Base-by-base conservation (phyloP, 495 filamentous ascomycete genomes). In the Xylaria intraflava region DNA sequence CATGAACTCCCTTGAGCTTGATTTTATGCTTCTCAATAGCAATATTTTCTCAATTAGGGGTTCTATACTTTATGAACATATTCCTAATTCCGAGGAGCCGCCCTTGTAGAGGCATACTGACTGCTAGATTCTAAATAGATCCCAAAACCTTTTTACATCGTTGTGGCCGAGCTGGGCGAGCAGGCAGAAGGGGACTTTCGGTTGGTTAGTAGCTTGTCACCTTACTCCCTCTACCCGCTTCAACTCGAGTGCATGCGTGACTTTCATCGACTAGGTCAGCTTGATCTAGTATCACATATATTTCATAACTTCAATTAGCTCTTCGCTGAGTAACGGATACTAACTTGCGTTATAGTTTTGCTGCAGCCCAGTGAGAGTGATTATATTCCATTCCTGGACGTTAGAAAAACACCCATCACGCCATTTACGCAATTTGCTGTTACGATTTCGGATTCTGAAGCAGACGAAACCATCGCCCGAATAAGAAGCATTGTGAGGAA, bases 141-240 rank as follows among this genome's bases (percentile, higher is more conserved):
- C 89, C 93, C 0, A 96, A 96, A 68, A 88, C 85, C 33, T 97
- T 96, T 68, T 84, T 98, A 49, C 93, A 98, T 70, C 84, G 93
- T 51, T 94, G 89, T 61, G 93, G 93, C 3, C 89, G 93, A 50
- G 90, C 94, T 1, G 93, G 91, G 0, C 82, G 93, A 36, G 93
- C 93, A 4, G 93, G 93, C 0, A 85, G 93, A 16, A 78, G 79
- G 46, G 93, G 93, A 1, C 75, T 95, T 12, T 90, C 90, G 46
- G 79, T 97, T 7, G 52, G 52, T 55, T 12, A 55, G 52, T 36
- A 23, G 6, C 4, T 22, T 11, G 24, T 22, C 16, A 14, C 20
- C 19, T 23, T 33, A 24, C 16, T 22, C 29, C 14, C 9, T 19
- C 16, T 8, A 6, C 20, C 24, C n/a, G 7, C 22, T 31, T 53